These are phyloP conservation scores for Mucor sp. DNA, from an alignment of 371 early-diverging fungal species.

Conservation along the genomic window DNA sequence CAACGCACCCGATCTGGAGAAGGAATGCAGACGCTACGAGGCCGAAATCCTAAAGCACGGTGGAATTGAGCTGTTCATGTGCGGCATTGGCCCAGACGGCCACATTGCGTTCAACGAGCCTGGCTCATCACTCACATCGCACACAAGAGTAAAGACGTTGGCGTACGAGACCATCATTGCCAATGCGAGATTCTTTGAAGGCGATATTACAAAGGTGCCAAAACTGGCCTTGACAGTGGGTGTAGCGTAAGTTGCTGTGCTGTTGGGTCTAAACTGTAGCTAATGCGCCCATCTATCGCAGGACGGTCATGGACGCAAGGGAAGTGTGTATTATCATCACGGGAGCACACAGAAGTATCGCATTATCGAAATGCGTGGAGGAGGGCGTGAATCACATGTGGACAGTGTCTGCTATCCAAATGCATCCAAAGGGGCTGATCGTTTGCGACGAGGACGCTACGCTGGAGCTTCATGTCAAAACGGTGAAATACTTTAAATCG, in stretches of 20 bases:
- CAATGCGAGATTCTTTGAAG: constrained; percentile 87
- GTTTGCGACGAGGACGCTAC: constrained; percentile 93
- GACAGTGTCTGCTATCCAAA: constrained; percentile 90
- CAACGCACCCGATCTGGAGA: constrained; percentile 79
- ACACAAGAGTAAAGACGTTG: constrained; percentile 87
- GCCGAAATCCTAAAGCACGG: constrained; percentile 76
- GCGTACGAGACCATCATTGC: constrained; percentile 92
- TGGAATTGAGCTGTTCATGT: constrained; percentile 83
- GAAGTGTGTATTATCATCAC: constrained; percentile 87
- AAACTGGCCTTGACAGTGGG: constrained; percentile 89
- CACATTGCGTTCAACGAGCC: constrained; percentile 94
- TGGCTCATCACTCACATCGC: constrained; percentile 83
- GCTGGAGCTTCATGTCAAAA: constrained; percentile 81
- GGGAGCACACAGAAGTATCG: constrained; percentile 78
- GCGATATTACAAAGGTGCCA: constrained; percentile 86
- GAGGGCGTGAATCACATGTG: constrained; percentile 91
- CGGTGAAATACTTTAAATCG: constrained; percentile 45
- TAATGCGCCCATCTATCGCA: constrained; percentile 13
- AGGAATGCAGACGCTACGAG: constrained; percentile 80
- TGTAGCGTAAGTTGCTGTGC: constrained; percentile 64
- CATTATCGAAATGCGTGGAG: constrained; percentile 85
- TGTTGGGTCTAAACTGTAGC: not conserved
- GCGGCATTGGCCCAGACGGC: constrained; percentile 89
- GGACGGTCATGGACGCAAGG: constrained; percentile 86
- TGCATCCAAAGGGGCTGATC: constrained; percentile 86